Conservation (phyloP, 2,329 filamentous ascomycete species). For the Pezicula radicicola region DNA sequence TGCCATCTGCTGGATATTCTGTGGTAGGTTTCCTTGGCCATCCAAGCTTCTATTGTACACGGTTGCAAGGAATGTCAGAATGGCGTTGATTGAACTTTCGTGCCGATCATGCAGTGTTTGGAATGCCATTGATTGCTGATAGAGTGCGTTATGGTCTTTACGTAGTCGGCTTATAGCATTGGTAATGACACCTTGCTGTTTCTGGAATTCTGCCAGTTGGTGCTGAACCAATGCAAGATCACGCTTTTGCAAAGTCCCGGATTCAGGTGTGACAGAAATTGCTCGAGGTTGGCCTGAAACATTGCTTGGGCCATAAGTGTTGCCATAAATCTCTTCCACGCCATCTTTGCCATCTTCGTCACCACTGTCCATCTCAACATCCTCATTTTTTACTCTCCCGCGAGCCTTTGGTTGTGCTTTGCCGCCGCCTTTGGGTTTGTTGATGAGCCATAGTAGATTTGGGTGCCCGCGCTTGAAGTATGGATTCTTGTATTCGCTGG, state of each 20-base stretch:
- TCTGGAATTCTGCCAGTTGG: constrained; percentile 78
- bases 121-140: constrained; percentile 83
- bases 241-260: constrained; percentile 56
- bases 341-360: constrained; percentile 59
- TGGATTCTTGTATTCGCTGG: constrained; percentile 96
- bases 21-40: constrained; percentile 64
- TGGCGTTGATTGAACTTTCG: constrained; percentile 98
- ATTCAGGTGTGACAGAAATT: constrained; percentile 28
- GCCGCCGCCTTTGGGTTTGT: constrained; percentile 81
- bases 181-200: constrained; percentile 84
- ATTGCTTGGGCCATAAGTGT: constrained; percentile 32
- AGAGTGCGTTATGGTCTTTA: constrained; percentile 83
- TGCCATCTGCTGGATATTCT: constrained; percentile 75
- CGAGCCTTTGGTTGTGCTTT: constrained; percentile 50
- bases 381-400: constrained; percentile 53
- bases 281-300: constrained; percentile 39
- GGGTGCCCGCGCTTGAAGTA: constrained; percentile 93
- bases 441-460: constrained; percentile 92
- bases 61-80: constrained; percentile 92
- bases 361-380: constrained; percentile 64
- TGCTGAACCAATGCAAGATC: constrained; percentile 76
- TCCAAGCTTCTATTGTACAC: constrained; percentile 94
- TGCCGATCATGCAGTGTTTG: constrained; percentile 93
- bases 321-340: constrained; percentile 29
- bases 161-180: constrained; percentile 77